Evolutionary conservation across 1,139 yeast genomes (phyloP), one percentile per base, ranked within the genome.

Genomic region (Pichia inconspicua): DNA sequence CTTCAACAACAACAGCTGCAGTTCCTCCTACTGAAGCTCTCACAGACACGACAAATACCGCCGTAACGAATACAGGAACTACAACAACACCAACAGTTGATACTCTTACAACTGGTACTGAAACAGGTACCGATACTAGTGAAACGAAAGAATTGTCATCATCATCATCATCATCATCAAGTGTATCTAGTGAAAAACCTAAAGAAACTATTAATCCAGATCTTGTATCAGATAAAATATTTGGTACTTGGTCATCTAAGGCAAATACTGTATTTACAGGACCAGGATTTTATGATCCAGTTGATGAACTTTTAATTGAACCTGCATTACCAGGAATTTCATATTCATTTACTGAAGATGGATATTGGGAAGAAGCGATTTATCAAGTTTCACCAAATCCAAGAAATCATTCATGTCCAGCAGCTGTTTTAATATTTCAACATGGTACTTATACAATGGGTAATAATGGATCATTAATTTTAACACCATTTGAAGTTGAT

Each of bases 211-310:
- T 25, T 9, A 38, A 47, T 41, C 41, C 48, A n/a, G 52, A 52
- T 37, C 35, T 52, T n/a, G 53, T 54, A 8, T 47, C 51, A 19
- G 52, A 52, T 12, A 51, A 68, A 48, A 66, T 82, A 46, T 81
- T 70, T 43, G 98, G 98, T n/a, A 92, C 98, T 0, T 92, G 98
- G 98, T 67, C 90, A 1, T 84, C 97, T 17, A 92, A 92, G 66
- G 83, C 97, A 22, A 87, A 86, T 65, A 81, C 95, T 8, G 98
- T 94, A 10, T 84, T 92, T 70, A 92, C 98, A 0, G 98, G 98
- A 0, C 96, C 98, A 0, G 96, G 92, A 4, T 92, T 92, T 62
- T 92, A 80, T 64, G 97, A 92, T 65, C 98, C 98, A 1, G 85
- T 89, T 25, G 96, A 89, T 63, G 98, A 92, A 66, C 77, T 90